Evolutionary conservation across 2,329 filamentous ascomycete species (phyloP).

Genomic region (Knufia petricola): DNA sequence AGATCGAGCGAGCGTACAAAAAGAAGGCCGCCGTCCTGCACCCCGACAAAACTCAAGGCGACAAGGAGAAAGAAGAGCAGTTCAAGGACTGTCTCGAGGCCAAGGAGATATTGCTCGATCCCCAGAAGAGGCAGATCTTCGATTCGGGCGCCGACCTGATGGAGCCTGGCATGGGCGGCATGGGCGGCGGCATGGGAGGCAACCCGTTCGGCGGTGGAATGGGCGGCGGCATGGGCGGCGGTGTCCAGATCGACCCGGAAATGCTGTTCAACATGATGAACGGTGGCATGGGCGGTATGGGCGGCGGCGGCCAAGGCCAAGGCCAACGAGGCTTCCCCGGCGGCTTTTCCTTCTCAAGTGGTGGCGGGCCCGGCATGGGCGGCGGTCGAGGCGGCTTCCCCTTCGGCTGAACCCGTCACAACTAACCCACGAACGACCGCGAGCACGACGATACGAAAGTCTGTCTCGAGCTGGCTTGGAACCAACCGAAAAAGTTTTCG

Average conservation of each 20-base stretch:
- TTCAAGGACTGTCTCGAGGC: conserved; percentile 99
- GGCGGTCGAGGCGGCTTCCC: conserved; percentile 21
- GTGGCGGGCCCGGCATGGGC: conserved; percentile 13
- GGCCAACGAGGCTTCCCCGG: conserved; percentile 16
- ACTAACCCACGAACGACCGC: too few species aligned
- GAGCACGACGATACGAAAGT: neutral
- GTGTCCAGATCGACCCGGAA: conserved; percentile 29
- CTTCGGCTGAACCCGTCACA: neutral
- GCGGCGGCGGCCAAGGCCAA: conserved; percentile 26
- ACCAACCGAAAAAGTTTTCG: neutral
- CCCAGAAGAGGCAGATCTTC: conserved; percentile 84
- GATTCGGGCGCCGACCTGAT: conserved; percentile 88
- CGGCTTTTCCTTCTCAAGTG: conserved; percentile 16
- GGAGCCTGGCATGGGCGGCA: conserved; percentile 74
- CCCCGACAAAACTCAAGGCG: conserved; percentile 92
- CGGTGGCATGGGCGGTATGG: conserved; percentile 43
- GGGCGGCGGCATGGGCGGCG: conserved; percentile 37
- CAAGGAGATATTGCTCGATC: conserved; percentile 88
- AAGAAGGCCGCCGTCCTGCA: conserved; percentile 91
- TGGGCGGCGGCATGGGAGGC: conserved; percentile 53
- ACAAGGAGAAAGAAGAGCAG: conserved; percentile 71
- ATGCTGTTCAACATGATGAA: conserved; percentile 38
- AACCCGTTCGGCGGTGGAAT: conserved; percentile 31
- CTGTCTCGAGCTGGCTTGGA: neutral
- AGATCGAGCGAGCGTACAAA: conserved; percentile 95